Evolutionary conservation across 768 basidiomycete species (phyloP).

Genomic region (Lyophyllum decastes): DNA sequence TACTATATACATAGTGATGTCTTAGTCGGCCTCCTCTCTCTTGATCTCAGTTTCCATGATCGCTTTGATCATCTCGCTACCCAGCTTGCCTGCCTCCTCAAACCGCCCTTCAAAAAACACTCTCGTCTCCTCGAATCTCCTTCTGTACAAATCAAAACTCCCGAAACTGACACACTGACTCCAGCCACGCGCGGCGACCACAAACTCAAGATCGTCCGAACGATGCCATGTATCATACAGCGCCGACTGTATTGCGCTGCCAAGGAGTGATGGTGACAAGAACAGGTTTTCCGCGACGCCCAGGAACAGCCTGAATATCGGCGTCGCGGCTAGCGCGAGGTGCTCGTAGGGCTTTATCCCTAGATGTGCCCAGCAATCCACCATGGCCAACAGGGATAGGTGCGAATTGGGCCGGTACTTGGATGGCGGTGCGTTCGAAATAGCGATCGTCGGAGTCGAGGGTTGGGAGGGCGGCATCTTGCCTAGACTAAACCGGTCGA

Average conservation of each 20-base stretch:
- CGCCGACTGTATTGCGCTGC: conserved; percentile 73
- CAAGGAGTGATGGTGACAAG: conserved; percentile 61
- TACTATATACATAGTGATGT: not conserved
- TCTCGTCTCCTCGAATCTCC: conserved; percentile 78
- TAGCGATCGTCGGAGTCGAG: conserved; percentile 36
- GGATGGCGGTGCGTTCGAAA: conserved; percentile 48
- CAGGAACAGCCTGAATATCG: conserved; percentile 94
- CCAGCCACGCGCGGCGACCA: conserved; percentile 93
- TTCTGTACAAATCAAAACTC: conserved; percentile 83
- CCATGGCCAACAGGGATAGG: conserved; percentile 94
- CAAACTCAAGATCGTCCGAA: conserved; percentile 91
- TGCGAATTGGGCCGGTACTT: conserved; percentile 78
- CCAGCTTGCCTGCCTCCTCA: conserved; percentile 79
- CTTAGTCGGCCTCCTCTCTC: conserved; percentile 29
- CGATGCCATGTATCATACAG: conserved; percentile 78
- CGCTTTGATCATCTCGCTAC: conserved; percentile 87
- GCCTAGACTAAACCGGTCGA: conserved; percentile 90
- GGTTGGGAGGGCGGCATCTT: conserved; percentile 24
- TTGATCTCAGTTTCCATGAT: conserved; percentile 65
- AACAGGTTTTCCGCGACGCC: conserved; percentile 97
- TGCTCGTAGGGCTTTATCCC: conserved; percentile 88
- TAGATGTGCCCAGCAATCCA: conserved; percentile 94
- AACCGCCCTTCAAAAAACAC: conserved; percentile 86
- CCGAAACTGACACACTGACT: conserved; percentile 94
- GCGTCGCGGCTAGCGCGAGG: conserved; percentile 91